phyloP scores from a whole-genome alignment of 371 early-diverging fungal genomes.

The Circinella umbellata region DNA sequence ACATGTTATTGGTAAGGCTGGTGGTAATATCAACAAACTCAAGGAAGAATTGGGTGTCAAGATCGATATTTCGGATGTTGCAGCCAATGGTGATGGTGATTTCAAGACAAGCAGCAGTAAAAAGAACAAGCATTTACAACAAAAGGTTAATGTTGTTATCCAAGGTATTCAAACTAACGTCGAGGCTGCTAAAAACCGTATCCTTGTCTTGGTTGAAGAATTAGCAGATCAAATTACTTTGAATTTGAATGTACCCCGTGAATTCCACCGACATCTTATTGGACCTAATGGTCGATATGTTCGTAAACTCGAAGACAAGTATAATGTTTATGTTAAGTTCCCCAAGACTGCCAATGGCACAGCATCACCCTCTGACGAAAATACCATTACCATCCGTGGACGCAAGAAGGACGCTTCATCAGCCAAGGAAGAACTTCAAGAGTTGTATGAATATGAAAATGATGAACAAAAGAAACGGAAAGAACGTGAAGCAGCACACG shows the following conservation, averaged over 20 bases:
- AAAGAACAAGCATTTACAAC: constrained; percentile 48
- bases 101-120: constrained; percentile 32
- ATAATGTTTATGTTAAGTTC: constrained; percentile 78
- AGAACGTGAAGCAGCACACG: constrained; percentile 38
- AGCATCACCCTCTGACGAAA: constrained; percentile 54
- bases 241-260: constrained; percentile 65
- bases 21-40: constrained; percentile 79
- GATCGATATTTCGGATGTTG: constrained; percentile 73
- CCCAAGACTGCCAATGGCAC: constrained; percentile 50
- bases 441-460: constrained; percentile 77
- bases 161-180: constrained; percentile 84
- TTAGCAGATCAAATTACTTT: constrained; percentile 76
- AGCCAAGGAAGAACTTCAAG: constrained; percentile 78
- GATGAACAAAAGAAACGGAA: constrained; percentile 60
- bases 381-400: constrained; percentile 71
- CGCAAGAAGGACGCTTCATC: constrained; percentile 74
- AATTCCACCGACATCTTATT: constrained; percentile 77
- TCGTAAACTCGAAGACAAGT: constrained; percentile 82
- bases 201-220: constrained; percentile 69
- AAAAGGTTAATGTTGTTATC: constrained; percentile 70
- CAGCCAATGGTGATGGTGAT: constrained; percentile 37
- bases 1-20: constrained; percentile 90
- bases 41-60: constrained; percentile 81
- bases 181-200: constrained; percentile 73
- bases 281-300: constrained; percentile 81